Evolutionary conservation across 441 rosid species (phyloP).

Genomic region (Arabidopsis lyrata): DNA sequence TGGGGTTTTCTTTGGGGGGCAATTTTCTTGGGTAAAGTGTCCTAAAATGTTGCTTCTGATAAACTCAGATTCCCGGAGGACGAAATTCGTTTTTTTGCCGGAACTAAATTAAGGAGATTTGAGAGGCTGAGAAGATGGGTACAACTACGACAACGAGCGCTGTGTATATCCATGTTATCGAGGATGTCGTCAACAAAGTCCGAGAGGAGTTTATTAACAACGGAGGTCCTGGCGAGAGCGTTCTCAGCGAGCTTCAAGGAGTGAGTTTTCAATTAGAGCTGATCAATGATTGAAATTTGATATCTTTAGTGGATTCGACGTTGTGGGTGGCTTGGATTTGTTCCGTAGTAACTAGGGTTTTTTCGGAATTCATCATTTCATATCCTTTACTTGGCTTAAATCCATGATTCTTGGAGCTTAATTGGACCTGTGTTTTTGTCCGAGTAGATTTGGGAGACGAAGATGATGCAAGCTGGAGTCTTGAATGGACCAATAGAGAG

Average conservation of each 20-base stretch:
- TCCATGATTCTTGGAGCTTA: conserved; percentile 24
- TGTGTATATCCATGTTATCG: conserved; percentile 90
- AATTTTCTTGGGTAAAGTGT: neutral
- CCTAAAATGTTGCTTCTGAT: conserved; percentile 29
- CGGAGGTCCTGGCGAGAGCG: conserved; percentile 90
- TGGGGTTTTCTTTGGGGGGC: neutral
- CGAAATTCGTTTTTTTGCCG: conserved; percentile 4
- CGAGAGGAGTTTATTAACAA: conserved; percentile 87
- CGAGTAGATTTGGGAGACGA: conserved; percentile 84
- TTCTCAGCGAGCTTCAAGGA: conserved; percentile 92
- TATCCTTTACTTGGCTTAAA: neutral
- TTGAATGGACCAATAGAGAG: conserved; percentile 73
- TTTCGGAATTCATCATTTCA: conserved; percentile 22
- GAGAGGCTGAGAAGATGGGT: conserved; percentile 56
- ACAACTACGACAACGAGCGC: conserved; percentile 67
- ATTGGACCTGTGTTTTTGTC: conserved; percentile 18
- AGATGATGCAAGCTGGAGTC: conserved; percentile 93
- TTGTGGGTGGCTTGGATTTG: conserved; percentile 34
- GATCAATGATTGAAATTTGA: neutral
- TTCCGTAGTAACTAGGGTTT: conserved; percentile 55
- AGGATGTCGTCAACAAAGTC: conserved; percentile 88
- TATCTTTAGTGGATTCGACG: conserved; percentile 18
- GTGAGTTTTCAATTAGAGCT: conserved; percentile 50
- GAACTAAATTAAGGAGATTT: conserved; percentile 25
- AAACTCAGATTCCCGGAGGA: conserved; percentile 32